phyloP scores from a whole-genome alignment of 1,139 yeast genomes.

The Nakaseomyces uthaithaninus region DNA sequence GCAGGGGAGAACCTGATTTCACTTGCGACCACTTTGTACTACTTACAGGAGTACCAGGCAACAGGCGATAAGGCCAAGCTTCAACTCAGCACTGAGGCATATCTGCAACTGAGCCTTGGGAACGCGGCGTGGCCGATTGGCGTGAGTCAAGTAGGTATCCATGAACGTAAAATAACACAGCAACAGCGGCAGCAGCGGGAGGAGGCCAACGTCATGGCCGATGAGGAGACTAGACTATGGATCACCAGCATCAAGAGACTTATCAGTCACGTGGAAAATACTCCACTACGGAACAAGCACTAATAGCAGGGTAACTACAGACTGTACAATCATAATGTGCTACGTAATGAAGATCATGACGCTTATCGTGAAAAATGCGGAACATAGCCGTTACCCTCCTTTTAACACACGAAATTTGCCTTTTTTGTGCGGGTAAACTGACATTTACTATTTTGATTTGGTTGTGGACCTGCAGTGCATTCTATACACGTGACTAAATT shows the following conservation, averaged over 20 bases:
- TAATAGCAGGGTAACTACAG: too few relatives aligned
- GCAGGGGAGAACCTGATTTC: slow-evolving; percentile 44
- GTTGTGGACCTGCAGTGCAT: too few relatives aligned
- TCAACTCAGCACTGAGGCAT: slow-evolving; percentile 52
- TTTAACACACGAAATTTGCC: too few relatives aligned
- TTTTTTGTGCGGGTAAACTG: too few relatives aligned
- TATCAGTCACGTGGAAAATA: slow-evolving; percentile 36
- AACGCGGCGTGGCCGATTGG: slow-evolving; percentile 94
- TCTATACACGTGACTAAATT: too few relatives aligned
- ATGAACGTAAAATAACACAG: slow-evolving; percentile 39
- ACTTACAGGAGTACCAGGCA: slow-evolving; percentile 46
- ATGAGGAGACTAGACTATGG: slow-evolving; percentile 72
- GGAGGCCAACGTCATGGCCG: slow-evolving; percentile 68
- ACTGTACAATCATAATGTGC: too few relatives aligned
- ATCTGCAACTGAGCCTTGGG: slow-evolving; percentile 72
- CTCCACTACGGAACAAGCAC: not conserved
- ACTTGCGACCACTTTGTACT: slow-evolving; percentile 50
- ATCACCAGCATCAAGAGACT: slow-evolving; percentile 64
- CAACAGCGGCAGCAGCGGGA: not conserved
- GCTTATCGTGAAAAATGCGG: too few relatives aligned
- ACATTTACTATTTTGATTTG: too few relatives aligned
- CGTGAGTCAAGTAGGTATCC: slow-evolving; percentile 70
- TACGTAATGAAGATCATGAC: too few relatives aligned
- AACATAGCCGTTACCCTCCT: too few relatives aligned
- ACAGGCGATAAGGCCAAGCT: slow-evolving; percentile 31